A percentile compares a stretch with the other conserved stretches of the same genome.
These are phyloP conservation scores for Taxawa tesnikishii DNA, from an alignment of 2,329 filamentous ascomycete species.

Conservation along the genomic window DNA sequence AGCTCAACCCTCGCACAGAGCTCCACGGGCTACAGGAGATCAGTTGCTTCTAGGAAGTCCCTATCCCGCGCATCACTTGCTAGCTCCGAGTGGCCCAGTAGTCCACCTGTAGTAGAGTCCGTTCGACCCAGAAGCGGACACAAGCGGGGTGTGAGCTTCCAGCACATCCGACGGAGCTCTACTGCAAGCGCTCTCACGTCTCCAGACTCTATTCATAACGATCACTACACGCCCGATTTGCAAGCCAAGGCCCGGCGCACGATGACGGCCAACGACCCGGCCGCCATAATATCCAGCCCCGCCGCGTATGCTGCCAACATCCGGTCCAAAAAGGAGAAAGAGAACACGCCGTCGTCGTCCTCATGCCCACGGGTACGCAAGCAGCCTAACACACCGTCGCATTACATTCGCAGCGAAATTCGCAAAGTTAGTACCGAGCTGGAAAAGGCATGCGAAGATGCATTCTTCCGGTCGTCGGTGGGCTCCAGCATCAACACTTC, in stretches of 20 bases:
- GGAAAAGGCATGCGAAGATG: slow-evolving; percentile 82
- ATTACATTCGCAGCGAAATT: slow-evolving; percentile 61
- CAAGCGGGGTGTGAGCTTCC: slow-evolving; percentile 53
- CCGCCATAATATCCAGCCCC: slow-evolving; percentile 16
- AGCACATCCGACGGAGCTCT: slow-evolving; percentile 38
- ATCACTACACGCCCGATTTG: slow-evolving; percentile 18
- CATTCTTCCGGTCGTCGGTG: slow-evolving; percentile 62
- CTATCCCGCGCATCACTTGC: slow-evolving; percentile 27
- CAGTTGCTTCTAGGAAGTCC: slow-evolving; percentile 21
- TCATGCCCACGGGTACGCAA: slow-evolving; percentile 20
- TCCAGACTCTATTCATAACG: slow-evolving; percentile 9
- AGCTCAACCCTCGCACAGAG: too few relatives aligned
- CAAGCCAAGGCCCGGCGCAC: slow-evolving; percentile 18
- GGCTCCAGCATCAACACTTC: slow-evolving; percentile 32
- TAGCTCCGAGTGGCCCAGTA: slow-evolving; percentile 35
- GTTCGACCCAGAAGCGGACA: slow-evolving; percentile 16
- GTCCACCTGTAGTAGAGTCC: slow-evolving; percentile 27
- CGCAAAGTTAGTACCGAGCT: slow-evolving; percentile 74
- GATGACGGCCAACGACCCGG: slow-evolving; percentile 10
- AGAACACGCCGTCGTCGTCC: slow-evolving; percentile 12
- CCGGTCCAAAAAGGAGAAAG: slow-evolving; percentile 22
- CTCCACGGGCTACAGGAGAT: slow-evolving; percentile 10
- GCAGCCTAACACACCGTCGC: slow-evolving; percentile 28
- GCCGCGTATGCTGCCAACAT: slow-evolving; percentile 16
- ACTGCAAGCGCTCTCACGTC: slow-evolving; percentile 26